Evolutionary conservation across 2,329 filamentous ascomycete genomes (phyloP).

Genomic region (Hypoxylon sp.): DNA sequence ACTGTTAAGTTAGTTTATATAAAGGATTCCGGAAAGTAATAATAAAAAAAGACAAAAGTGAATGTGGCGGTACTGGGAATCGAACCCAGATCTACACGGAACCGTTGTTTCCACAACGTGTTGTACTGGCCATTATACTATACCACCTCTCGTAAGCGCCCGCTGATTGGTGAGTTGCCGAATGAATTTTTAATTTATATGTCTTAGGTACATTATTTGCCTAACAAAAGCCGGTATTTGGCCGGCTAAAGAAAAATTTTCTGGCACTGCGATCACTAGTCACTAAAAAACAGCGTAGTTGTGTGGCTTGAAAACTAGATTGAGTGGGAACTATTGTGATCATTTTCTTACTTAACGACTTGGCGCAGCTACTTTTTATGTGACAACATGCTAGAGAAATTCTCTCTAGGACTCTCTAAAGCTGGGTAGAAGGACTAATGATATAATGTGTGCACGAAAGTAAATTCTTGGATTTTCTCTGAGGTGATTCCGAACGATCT

Average conservation of each 20-base stretch:
- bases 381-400: not conserved
- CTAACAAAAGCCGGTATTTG: not conserved
- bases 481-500: not conserved
- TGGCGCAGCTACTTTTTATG: not conserved
- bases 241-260: not conserved
- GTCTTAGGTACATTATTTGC: not conserved
- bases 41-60: conserved; percentile 4
- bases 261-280: not conserved
- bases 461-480: not conserved
- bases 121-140: conserved; percentile 30
- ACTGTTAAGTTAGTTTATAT: not conserved
- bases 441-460: too few relatives aligned
- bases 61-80: conserved; percentile 26
- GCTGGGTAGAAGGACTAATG: not conserved
- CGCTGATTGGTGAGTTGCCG: not conserved
- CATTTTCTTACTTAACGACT: not conserved
- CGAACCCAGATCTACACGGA: conserved; percentile 29
- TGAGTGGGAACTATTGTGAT: not conserved
- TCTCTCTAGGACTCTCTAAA: not conserved
- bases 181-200: not conserved
- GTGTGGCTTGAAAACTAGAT: not conserved
- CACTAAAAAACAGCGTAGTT: not conserved
- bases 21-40: not conserved
- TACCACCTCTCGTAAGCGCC: conserved; percentile 14
- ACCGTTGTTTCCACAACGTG: conserved; percentile 26